A percentile compares a stretch with the other conserved stretches of the same genome.
Conservation (phyloP, 2,329 filamentous ascomycete genomes). For the Neofusicoccum umdonicola region DNA sequence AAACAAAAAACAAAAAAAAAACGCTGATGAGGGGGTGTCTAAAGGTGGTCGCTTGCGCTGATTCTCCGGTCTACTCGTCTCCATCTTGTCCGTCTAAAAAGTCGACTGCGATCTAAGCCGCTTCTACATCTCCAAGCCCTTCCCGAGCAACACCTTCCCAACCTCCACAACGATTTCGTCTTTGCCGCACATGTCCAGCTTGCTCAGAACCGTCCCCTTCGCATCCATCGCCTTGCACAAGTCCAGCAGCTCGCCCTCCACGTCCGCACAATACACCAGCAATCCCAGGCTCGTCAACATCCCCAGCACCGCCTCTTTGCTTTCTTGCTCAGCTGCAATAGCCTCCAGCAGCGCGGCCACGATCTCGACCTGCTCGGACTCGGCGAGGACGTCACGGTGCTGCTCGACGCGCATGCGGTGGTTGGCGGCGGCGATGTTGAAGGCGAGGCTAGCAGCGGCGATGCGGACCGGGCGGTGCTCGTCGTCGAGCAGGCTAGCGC, state of each 20-base stretch:
- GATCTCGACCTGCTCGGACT: constrained; percentile 75
- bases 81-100: not conserved
- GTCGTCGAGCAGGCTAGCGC: constrained; percentile 75
- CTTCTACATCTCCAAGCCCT: constrained; percentile 13
- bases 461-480: constrained; percentile 72
- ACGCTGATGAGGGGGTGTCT: too few relatives aligned
- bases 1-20: too few relatives aligned
- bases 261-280: constrained; percentile 66
- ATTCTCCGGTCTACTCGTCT: not conserved
- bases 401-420: constrained; percentile 59
- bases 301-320: constrained; percentile 70
- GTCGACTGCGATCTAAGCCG: not conserved
- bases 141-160: constrained; percentile 11
- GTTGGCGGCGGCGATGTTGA: constrained; percentile 74
- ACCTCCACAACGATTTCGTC: constrained; percentile 14
- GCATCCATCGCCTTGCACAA: constrained; percentile 78
- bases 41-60: too few relatives aligned
- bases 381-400: constrained; percentile 55
- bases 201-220: not conserved
- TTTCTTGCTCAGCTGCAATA: constrained; percentile 52
- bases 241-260: constrained; percentile 74
- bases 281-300: constrained; percentile 74
- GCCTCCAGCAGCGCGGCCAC: constrained; percentile 78
- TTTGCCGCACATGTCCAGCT: constrained; percentile 7
- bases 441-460: constrained; percentile 77